Conservation (phyloP, 2,329 filamentous ascomycete genomes). For the Diaporthe aspalathi region DNA sequence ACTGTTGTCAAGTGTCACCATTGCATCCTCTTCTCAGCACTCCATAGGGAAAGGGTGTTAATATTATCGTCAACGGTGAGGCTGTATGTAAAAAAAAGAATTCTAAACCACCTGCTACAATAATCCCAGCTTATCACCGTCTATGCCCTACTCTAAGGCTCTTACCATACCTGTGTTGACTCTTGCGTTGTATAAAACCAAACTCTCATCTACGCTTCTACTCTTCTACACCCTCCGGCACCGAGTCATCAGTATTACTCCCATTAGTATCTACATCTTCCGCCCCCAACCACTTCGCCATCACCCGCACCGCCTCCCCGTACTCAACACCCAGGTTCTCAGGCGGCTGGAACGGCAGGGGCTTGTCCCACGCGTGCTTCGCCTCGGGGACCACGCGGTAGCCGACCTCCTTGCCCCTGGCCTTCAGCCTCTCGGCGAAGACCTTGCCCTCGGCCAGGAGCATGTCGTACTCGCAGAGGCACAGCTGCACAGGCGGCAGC, state of each 20-base stretch:
- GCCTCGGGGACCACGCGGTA: constrained; percentile 64
- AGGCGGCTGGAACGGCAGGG: constrained; percentile 47
- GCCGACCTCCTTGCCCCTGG: constrained; percentile 63
- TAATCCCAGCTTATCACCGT: not conserved
- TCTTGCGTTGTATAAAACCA: not conserved
- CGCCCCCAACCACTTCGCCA: constrained; percentile 35
- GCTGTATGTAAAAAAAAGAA: not conserved
- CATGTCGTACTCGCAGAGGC: constrained; percentile 75
- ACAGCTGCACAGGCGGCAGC: constrained; percentile 67
- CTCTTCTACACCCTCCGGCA: constrained; percentile 9
- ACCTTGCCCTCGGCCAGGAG: constrained; percentile 69
- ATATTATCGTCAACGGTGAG: not conserved
- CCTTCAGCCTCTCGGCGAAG: constrained; percentile 68
- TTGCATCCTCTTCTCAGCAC: no score
- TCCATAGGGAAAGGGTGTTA: not conserved
- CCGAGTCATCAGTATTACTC: constrained; percentile 16
- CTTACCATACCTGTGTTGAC: not conserved
- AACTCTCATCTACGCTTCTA: not conserved
- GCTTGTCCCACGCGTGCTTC: constrained; percentile 75
- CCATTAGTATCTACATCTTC: constrained; percentile 18
- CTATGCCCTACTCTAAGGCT: not conserved
- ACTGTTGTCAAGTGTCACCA: no score
- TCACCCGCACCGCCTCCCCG: constrained; percentile 36
- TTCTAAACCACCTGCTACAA: not conserved
- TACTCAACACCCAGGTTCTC: constrained; percentile 35